Conservation (phyloP, 1,284 basidiomycete species). For the Fomes fomentarius region DNA sequence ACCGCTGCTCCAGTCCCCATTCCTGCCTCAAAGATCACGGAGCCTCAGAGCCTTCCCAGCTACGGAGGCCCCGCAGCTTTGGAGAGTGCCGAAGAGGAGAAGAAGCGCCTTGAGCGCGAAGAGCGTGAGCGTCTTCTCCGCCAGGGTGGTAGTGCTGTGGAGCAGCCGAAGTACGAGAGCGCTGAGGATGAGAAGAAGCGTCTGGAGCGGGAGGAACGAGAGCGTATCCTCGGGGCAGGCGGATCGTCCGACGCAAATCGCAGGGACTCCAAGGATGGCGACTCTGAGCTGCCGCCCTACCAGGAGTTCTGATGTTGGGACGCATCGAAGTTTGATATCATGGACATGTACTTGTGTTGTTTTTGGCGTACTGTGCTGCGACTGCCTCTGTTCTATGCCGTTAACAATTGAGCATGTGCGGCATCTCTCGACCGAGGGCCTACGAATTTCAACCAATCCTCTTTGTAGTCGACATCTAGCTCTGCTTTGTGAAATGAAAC, state of each 20-base stretch:
- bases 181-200: constrained; percentile 73
- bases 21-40: too few species aligned
- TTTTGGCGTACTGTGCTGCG: too few species aligned
- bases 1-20: constrained; percentile 2
- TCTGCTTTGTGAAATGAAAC: too few species aligned
- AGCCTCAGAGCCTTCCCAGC: background rate
- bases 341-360: too few species aligned
- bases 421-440: too few species aligned
- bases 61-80: constrained; percentile 1
- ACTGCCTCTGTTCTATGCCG: too few species aligned
- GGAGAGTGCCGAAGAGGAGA: constrained; percentile 47
- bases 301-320: constrained; percentile 48
- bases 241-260: constrained; percentile 19
- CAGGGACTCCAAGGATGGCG: constrained; percentile 34
- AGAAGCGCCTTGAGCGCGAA: constrained; percentile 42
- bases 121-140: constrained; percentile 39
- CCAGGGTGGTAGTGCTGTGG: constrained; percentile 9
- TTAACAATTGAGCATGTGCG: too few species aligned
- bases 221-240: constrained; percentile 47
- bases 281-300: constrained; percentile 69
- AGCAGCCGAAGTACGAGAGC: constrained; percentile 41
- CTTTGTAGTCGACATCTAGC: too few species aligned
- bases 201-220: constrained; percentile 66
- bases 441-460: too few species aligned
- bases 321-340: too few species aligned